Base-by-base conservation (phyloP, 1,284 basidiomycete genomes). In the Gymnopus androsaceus region DNA sequence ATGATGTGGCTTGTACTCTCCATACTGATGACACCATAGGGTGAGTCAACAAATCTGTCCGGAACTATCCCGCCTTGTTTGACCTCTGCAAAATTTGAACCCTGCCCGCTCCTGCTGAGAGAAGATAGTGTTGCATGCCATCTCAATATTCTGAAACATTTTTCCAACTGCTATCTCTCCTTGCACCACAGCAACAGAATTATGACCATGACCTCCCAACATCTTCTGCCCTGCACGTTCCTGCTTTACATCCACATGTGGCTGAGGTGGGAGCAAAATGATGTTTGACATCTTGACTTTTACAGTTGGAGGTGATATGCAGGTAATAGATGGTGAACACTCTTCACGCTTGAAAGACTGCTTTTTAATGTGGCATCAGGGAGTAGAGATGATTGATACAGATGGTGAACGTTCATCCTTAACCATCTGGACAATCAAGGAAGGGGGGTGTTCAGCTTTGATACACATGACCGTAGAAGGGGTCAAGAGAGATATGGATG, bases 171-270 rank as follows among this genome's bases (percentile, higher is more conserved):
- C 31, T 4, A 47, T 63, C 61, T 66, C 21, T 49, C 41, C 12
- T 41, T 49, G 0, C 41, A 27, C 1, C 7, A n/a, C n/a, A n/a
- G 11, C 37, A 57, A 51, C 14, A 51, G 36, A 51, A 30, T 64
- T 37, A 50, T 68, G 68, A 23, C 66, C 64, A 51, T 64, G 63
- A 2, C 66, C 66, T 25, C n/a, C n/a, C n/a, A n/a, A n/a, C n/a
- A n/a, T n/a, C n/a, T 19, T 51, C 53, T 63, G 67, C 21, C 56
- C 62, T 17, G 65, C 62, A 34, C 5, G 11, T 38, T 38, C 37
- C n/a, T 5, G n/a, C 37, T 38, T 38, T n/a, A 38, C n/a, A 33
- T 14, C 6, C 14, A n/a, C n/a, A n/a, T n/a, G n/a, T n/a, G n/a
- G n/a, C n/a, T n/a, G n/a, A n/a, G n/a, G n/a, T n/a, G n/a, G n/a